Conservation (phyloP, 2,329 filamentous ascomycete genomes). For the Fusarium domesticum region DNA sequence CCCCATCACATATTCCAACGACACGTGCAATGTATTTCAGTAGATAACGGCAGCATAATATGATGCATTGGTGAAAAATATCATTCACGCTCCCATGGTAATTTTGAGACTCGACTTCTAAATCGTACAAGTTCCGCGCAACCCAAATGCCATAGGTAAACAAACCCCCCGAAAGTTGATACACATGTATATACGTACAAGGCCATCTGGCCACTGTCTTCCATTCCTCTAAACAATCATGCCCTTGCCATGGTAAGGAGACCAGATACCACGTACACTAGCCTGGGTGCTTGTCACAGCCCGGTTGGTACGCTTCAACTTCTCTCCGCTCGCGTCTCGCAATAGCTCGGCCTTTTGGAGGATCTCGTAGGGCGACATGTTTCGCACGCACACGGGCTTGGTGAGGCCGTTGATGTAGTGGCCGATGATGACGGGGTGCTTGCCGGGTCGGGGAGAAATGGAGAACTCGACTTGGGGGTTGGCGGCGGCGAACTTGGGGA, state of each 20-base stretch:
- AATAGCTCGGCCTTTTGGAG: conserved; percentile 73
- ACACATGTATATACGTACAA: conserved; percentile 30
- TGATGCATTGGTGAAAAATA: neutral
- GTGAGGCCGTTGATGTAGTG: conserved; percentile 88
- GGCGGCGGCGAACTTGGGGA: conserved; percentile 72
- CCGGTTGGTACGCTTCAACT: conserved; percentile 62
- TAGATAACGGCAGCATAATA: neutral
- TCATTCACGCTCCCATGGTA: conserved; percentile 14
- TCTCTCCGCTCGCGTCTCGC: conserved; percentile 72
- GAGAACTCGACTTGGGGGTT: conserved; percentile 90
- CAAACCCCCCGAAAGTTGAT: conserved; percentile 18
- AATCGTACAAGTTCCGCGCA: conserved; percentile 30
- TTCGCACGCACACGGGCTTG: conserved; percentile 85
- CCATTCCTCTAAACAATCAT: conserved; percentile 44
- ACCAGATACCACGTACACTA: conserved; percentile 69
- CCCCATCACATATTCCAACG: conserved; percentile 5
- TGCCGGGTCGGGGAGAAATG: conserved; percentile 83
- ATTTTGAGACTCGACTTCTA: conserved; percentile 23
- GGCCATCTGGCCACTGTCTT: conserved; percentile 9
- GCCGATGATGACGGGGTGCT: conserved; percentile 84
- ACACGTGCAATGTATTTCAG: neutral
- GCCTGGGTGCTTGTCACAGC: conserved; percentile 62
- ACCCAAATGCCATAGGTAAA: conserved; percentile 28
- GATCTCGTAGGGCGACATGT: conserved; percentile 77
- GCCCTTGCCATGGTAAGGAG: conserved; percentile 63